Evolutionary conservation across 805 yeast species (phyloP).

Genomic region (Candida silvicultrix): DNA sequence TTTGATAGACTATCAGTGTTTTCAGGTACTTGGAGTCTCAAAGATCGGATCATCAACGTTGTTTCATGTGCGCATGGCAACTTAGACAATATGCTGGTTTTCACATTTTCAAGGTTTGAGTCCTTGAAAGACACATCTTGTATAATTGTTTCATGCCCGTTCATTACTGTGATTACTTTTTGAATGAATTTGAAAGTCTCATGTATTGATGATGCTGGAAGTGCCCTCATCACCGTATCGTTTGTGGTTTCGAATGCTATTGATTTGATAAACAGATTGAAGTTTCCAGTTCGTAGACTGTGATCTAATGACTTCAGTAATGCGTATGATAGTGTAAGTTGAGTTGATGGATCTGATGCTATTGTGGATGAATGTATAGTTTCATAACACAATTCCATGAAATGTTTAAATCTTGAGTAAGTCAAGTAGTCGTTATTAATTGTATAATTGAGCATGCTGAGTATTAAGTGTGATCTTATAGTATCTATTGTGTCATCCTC

Average conservation of each 20-base stretch:
- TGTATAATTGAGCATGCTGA: constrained; percentile 11
- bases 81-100: not conserved
- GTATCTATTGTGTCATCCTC: constrained; percentile 7
- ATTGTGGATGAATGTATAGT: constrained; percentile 3
- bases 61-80: not conserved
- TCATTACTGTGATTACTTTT: not conserved
- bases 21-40: constrained; percentile 7
- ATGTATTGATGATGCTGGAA: not conserved
- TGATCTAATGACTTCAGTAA: not conserved
- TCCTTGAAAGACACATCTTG: constrained; percentile 8
- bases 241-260: not conserved
- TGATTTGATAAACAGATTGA: not conserved
- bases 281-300: not conserved
- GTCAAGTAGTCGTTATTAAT: constrained; percentile 9
- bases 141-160: not conserved
- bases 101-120: constrained; percentile 10
- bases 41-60: not conserved
- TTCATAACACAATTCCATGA: constrained; percentile 8
- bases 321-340: not conserved
- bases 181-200: not conserved
- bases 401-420: constrained; percentile 9
- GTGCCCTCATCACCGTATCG: not conserved
- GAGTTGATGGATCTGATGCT: not conserved
- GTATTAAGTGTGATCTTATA: constrained; percentile 17
- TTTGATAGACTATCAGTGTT: not conserved